Evolutionary conservation across 169 alveolate species (phyloP).

Genomic region (Plasmodium gallinaceum): DNA sequence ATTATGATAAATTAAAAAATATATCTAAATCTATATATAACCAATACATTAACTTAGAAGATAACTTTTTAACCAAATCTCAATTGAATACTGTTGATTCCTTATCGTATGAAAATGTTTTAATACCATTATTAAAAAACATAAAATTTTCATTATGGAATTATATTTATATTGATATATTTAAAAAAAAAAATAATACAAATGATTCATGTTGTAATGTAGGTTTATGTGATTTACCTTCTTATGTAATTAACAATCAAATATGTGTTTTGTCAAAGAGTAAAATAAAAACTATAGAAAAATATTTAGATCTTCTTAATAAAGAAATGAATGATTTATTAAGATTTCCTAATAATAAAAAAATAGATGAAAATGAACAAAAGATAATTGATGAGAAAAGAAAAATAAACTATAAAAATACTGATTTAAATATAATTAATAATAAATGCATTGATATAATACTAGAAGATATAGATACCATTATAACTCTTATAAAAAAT

Average conservation of each 20-base stretch:
- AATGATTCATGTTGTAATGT: neutral
- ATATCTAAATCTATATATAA: slow-evolving; percentile 4
- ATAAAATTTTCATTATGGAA: slow-evolving; percentile 38
- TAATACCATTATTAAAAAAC: slow-evolving; percentile 7
- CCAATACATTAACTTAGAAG: slow-evolving; percentile 55
- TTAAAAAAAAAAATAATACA: neutral
- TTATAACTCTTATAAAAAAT: neutral
- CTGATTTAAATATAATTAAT: neutral
- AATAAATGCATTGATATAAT: neutral
- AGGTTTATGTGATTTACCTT: neutral
- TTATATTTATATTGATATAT: slow-evolving; percentile 45
- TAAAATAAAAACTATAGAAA: neutral
- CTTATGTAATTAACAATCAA: neutral
- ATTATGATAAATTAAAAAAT: slow-evolving; percentile 27
- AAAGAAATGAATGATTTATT: neutral
- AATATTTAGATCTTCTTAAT: neutral
- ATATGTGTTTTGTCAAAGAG: neutral
- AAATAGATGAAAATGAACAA: neutral
- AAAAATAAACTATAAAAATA: neutral
- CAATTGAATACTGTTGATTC: slow-evolving; percentile 2
- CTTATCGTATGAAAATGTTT: slow-evolving; percentile 3
- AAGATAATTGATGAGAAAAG: neutral
- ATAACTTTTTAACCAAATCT: slow-evolving; percentile 41
- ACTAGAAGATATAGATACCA: neutral
- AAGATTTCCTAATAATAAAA: neutral